Evolutionary conservation across 2,329 filamentous ascomycete species (phyloP).

Genomic region (Hymenoscyphus fraxineus): DNA sequence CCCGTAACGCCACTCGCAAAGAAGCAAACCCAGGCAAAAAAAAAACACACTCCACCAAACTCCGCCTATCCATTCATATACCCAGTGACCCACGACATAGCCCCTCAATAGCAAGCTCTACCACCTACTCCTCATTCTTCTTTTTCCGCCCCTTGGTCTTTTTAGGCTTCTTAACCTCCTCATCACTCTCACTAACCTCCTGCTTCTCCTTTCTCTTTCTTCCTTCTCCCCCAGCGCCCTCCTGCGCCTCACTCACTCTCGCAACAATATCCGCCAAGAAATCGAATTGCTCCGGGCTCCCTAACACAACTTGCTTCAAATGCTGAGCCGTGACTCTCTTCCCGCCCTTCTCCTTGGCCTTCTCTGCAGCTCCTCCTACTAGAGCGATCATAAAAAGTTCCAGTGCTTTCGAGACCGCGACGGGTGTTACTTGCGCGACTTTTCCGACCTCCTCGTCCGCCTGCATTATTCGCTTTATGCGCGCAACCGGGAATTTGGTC

Average conservation of each 20-base stretch:
- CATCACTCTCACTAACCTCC: conserved; percentile 20
- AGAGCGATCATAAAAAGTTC: conserved; percentile 98
- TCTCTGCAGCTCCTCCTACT: conserved; percentile 80
- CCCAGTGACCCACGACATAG: neutral
- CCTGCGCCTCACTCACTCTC: conserved; percentile 63
- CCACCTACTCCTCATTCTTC: conserved; percentile 19
- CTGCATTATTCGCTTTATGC: conserved; percentile 99
- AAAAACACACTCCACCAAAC: neutral
- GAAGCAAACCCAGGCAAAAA: neutral
- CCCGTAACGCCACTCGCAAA: neutral
- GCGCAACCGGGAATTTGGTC: conserved; percentile 93
- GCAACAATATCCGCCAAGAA: conserved; percentile 87
- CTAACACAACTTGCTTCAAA: conserved; percentile 84
- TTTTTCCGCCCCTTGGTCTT: conserved; percentile 29
- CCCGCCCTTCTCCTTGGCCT: conserved; percentile 76
- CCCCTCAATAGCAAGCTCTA: neutral
- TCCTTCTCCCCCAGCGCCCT: conserved; percentile 28
- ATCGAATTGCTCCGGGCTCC: conserved; percentile 81
- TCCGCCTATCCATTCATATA: neutral
- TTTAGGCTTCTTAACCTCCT: conserved; percentile 29
- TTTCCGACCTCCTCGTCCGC: conserved; percentile 98
- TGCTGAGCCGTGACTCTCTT: conserved; percentile 88
- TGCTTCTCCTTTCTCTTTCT: conserved; percentile 25
- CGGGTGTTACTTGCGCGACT: conserved; percentile 94
- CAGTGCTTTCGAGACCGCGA: conserved; percentile 89